Conservation (phyloP, 495 filamentous ascomycete species). For the Aspergillus olivimuriae region DNA sequence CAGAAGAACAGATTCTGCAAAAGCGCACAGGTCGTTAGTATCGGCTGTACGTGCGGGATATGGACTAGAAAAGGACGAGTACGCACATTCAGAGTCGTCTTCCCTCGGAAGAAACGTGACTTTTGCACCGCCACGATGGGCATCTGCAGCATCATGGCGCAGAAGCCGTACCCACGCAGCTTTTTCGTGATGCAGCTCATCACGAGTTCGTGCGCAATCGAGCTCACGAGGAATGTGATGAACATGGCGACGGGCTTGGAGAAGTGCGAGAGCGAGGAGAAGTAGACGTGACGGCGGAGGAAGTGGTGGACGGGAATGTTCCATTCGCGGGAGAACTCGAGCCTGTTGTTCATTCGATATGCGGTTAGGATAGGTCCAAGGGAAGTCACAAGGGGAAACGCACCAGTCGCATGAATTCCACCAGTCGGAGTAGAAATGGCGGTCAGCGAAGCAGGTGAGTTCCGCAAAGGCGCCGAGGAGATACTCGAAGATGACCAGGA, state of each 20-base stretch:
- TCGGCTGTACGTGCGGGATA: background rate
- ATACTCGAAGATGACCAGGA: slow-evolving; percentile 97
- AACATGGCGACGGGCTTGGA: slow-evolving; percentile 75
- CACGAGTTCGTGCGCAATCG: slow-evolving; percentile 87
- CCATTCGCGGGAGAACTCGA: slow-evolving; percentile 97
- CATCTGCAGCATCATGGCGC: slow-evolving; percentile 93
- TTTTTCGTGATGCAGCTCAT: slow-evolving; percentile 99
- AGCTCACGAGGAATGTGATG: slow-evolving; percentile 86
- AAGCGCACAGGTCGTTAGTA: background rate
- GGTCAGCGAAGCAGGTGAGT: slow-evolving; percentile 85
- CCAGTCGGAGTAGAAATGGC: slow-evolving; percentile 97
- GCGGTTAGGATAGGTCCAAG: background rate
- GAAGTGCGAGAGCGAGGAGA: slow-evolving; percentile 64
- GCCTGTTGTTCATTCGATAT: too few relatives aligned
- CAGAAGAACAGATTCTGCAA: slow-evolving; percentile 80
- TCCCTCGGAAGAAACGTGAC: slow-evolving; percentile 64
- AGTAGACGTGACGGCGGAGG: slow-evolving; percentile 91
- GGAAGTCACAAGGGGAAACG: slow-evolving; percentile 5
- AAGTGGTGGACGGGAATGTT: slow-evolving; percentile 99
- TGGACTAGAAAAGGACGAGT: background rate
- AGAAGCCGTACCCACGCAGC: slow-evolving; percentile 85
- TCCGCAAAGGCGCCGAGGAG: slow-evolving; percentile 91
- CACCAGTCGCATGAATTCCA: slow-evolving; percentile 64
- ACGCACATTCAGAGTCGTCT: slow-evolving; percentile 66
- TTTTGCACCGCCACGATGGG: slow-evolving; percentile 90